Base-by-base conservation (phyloP, 192 early-diverging fungal genomes). In the Dissophora globulifera region DNA sequence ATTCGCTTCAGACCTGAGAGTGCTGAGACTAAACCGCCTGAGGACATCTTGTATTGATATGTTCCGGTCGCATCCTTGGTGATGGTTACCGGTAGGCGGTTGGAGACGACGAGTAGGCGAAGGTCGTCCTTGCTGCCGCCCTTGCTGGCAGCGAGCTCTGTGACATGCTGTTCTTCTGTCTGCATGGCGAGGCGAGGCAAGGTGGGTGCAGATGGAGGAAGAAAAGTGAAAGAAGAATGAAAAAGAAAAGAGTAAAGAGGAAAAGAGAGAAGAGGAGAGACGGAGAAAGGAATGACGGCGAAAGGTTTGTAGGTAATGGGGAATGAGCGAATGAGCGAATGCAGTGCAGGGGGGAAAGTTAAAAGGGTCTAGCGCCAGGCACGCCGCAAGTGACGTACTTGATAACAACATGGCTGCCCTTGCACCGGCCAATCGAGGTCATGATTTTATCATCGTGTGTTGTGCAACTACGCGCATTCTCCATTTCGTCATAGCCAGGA, bases 21-120 rank as follows among this genome's bases (percentile, higher is more conserved):
- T 19, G 95, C 98, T 16, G 94, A 92, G 25, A 99, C 97, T 10
- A 99, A 88, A 0, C 98, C 98, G 41, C 98, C 98, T 0, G 95
- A 93, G 41, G 92, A 94, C 86, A 96, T 93, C 63, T 88, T 87
- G 81, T 90, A 95, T 45, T 80, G 49, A 53, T 85, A 82, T 47
- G 79, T 67, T 25, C 76, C 78, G 52, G 82, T 67, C 31, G 58
- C 80, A 79, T 84, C 74, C 62, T 89, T 90, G 22, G 84, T 87
- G 33, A 95, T 89, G 3, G 97, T 99, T 59, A 99, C 89, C 20
- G 98, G 98, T 54, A 99, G 85, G 20, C 98, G 85, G 85, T 99
- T 99, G 1, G 96, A 98, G 8, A 99, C 96, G 22, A 98, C 94
- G 7, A 99, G 80, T 19, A 96, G 82, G 19, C 89, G 89, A 19